phyloP scores from a whole-genome alignment of 2,329 filamentous ascomycete species.

The Lojkania enalia region DNA sequence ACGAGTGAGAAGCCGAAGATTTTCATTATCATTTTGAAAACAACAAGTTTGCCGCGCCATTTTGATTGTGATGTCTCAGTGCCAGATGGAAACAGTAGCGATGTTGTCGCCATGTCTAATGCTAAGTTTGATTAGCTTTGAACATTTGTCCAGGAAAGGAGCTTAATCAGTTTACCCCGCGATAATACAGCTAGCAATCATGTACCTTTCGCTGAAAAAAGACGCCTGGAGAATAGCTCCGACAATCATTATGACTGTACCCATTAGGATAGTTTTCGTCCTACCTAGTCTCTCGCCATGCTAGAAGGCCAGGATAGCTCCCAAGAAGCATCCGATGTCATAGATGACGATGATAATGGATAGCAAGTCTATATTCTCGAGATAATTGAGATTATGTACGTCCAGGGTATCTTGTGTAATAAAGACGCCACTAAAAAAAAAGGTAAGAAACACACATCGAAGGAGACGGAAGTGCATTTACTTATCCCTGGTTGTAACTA shows the following conservation, averaged over 20 bases:
- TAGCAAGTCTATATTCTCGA: conserved; percentile 46
- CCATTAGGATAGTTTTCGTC: conserved; percentile 53
- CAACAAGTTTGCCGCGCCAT: conserved; percentile 50
- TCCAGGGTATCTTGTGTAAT: conserved; percentile 58
- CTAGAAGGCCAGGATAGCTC: conserved; percentile 51
- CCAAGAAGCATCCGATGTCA: conserved; percentile 64
- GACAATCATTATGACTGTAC: conserved; percentile 53
- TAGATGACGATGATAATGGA: conserved; percentile 61
- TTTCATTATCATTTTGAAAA: conserved; percentile 56
- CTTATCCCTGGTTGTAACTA: conserved; percentile 54
- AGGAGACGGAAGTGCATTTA: neutral
- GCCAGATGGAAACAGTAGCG: conserved; percentile 54
- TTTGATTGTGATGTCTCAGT: conserved; percentile 55
- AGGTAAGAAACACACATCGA: neutral
- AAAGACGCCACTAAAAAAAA: conserved; percentile 53
- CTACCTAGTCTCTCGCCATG: conserved; percentile 55
- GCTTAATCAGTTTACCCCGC: neutral
- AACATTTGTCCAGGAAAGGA: neutral
- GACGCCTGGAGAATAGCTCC: conserved; percentile 54
- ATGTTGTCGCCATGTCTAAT: conserved; percentile 59
- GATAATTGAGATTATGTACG: conserved; percentile 50
- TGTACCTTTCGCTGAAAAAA: conserved; percentile 51
- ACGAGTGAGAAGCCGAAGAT: conserved; percentile 55
- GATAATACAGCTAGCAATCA: conserved; percentile 54
- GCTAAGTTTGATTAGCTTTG: conserved; percentile 47